phyloP scores from a whole-genome alignment of 148 eudicot genomes.

The Heliosperma pusillum region DNA sequence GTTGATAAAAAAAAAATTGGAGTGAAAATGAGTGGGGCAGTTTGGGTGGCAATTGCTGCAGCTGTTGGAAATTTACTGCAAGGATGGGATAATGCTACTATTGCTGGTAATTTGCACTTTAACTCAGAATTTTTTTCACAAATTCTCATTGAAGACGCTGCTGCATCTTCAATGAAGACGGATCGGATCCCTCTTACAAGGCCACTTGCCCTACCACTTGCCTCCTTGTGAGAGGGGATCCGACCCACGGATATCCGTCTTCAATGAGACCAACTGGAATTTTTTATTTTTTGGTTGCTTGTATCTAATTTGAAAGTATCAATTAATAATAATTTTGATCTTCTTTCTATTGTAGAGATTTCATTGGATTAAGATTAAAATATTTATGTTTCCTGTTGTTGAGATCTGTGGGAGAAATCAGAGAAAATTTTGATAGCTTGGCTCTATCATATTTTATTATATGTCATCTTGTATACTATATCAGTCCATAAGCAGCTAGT shows the following conservation, averaged over 20 bases:
- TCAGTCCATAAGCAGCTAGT: not conserved
- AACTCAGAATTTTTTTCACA: not conserved
- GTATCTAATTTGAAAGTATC: not conserved
- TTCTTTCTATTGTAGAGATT: not conserved
- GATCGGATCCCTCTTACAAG: too few relatives aligned
- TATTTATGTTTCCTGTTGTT: not conserved
- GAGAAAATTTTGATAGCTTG: not conserved
- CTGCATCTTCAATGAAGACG: too few relatives aligned
- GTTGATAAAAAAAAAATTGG: slow-evolving; percentile 19
- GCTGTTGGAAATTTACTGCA: slow-evolving; percentile 57
- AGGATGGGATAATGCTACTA: slow-evolving; percentile 76
- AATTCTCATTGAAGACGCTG: too few relatives aligned
- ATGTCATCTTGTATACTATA: not conserved
- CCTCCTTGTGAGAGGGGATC: too few relatives aligned
- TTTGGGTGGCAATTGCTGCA: slow-evolving; percentile 60
- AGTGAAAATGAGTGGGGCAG: slow-evolving; percentile 57
- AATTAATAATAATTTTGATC: not conserved
- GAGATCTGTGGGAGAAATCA: not conserved
- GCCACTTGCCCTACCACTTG: too few relatives aligned
- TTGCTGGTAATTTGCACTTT: slow-evolving; percentile 41
- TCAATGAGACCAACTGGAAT: too few relatives aligned
- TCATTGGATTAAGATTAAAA: not conserved
- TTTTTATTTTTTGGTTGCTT: not conserved
- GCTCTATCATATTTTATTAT: not conserved
- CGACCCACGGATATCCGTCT: too few relatives aligned